Base-by-base conservation (phyloP, 768 basidiomycete species). In the Tricholoma flavovirens region DNA sequence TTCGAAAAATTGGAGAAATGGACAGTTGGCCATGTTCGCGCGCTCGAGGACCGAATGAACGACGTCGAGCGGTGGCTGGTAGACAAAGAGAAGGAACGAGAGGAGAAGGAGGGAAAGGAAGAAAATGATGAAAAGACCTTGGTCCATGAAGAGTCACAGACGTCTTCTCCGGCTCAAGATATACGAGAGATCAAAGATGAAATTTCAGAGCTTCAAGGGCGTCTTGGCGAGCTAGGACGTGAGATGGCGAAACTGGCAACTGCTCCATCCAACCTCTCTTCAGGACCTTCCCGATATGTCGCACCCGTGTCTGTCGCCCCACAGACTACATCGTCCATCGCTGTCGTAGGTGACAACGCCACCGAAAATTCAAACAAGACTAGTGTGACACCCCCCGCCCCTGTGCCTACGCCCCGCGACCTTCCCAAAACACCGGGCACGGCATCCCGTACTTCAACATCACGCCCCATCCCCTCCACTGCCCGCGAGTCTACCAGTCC, bases 61-160 rank as follows among this genome's bases (percentile, higher is more conserved):
- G 91, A 93, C 55, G 91, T 93, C n/a, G 91, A 93, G 66, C 78
- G 84, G 45, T 93, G 89, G 88, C 75, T 93, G 8, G 90, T 93
- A 5, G 90, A 91, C 58, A 90, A 87, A 66, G 90, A 93, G 71
- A 83, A 77, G 56, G 84, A 86, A 62, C 83, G 80, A 57, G 82
- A 81, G 33, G 60, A 30, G 14, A 48, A 32, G 48, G 58, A 56
- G 26, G 60, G 57, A 55, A 57, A 60, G 24, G 24, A 26, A 5
- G 24, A 26, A 26, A 26, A 26, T 26, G 5, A 26, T 2, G 24
- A 26, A 26, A 26, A 26, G n/a, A 29, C 46, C 24, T 36, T 56
- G 46, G 2, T 59, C 56, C 40, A 56, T 43, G 57, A 67, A 57
- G 38, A 64, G 35, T 60, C 66, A 9, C 49, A 46, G 56, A 43